Evolutionary conservation across 352 stramenopile genomes (phyloP).

Genomic region (Pythium apleroticum): DNA sequence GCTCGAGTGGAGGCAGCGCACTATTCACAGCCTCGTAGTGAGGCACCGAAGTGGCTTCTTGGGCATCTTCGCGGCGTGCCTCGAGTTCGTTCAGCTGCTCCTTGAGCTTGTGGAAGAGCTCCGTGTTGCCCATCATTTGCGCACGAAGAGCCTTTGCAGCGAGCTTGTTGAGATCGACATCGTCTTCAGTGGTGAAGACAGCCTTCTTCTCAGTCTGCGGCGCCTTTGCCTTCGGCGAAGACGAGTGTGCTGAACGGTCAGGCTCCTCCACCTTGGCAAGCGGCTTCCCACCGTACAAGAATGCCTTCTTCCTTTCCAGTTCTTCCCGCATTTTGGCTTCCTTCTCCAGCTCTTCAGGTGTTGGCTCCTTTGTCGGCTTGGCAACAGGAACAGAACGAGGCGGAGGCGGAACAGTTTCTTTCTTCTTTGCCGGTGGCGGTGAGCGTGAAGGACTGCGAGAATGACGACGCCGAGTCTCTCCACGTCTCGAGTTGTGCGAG

Average conservation of each 20-base stretch:
- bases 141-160: slow-evolving; percentile 72
- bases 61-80: slow-evolving; percentile 47
- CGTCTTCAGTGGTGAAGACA: slow-evolving; percentile 5
- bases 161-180: slow-evolving; percentile 75
- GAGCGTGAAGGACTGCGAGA: slow-evolving; percentile 19
- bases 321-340: slow-evolving; percentile 37
- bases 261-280: not conserved
- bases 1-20: slow-evolving; percentile 64
- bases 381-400: not conserved
- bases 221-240: not conserved
- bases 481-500: not conserved
- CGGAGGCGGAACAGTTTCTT: not conserved
- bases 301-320: slow-evolving; percentile 50
- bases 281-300: slow-evolving; percentile 50
- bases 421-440: not conserved
- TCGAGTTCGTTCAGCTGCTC: slow-evolving; percentile 83
- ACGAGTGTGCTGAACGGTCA: not conserved
- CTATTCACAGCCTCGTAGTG: slow-evolving; percentile 60
- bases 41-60: slow-evolving; percentile 40
- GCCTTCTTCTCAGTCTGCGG: not conserved
- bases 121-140: slow-evolving; percentile 83
- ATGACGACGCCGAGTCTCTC: slow-evolving; percentile 5
- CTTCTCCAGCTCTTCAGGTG: slow-evolving; percentile 12
- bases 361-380: slow-evolving; percentile 15
- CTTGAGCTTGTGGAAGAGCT: slow-evolving; percentile 70